Evolutionary conservation across 768 basidiomycete genomes (phyloP), one percentile per base, ranked within the genome.

Genomic region (Tubosaeta sp.): DNA sequence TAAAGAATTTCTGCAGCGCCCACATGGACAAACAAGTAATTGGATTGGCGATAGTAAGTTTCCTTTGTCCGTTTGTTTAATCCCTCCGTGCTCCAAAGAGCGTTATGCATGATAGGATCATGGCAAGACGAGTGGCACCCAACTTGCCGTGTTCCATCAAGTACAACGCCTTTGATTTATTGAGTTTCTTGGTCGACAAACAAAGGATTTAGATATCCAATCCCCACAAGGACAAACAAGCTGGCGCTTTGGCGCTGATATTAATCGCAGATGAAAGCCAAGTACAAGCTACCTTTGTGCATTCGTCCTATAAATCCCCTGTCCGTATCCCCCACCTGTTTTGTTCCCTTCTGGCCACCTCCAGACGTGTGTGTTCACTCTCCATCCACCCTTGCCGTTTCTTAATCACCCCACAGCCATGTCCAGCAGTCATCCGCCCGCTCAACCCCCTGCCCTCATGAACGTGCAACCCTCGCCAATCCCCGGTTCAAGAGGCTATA

Each of bases 171-270:
- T 12, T 25, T 41, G 11, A 24, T 21, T 41, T 41, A 16, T 25
- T 49, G 19, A 42, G 53, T 59, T 67, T 64, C 55, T 53, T 59
- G 63, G 59, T 58, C 58, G 49, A 64, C 64, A 59, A 71, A 70
- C 55, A 64, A 68, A 63, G 52, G 53, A 53, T 48, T 49, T 51
- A 19, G 51, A 51, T 51, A 61, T 57, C 34, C 34, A 47, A 70
- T 71, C 59, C 72, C 74, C 72, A 74, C 73, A 74, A 69, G 72
- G 69, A 71, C 74, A 74, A 74, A 75, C 74, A 74, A 74, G 49
- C 46, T 64, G 16, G 41, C 59, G 63, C 66, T 69, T 63, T 70
- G 54, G 68, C 71, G 31, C 51, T 43, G 57, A 65, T 59, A 67
- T 63, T 58, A 60, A 69, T 70, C 59, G 51, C 48, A 38, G 63